Conservation (phyloP, 2,329 filamentous ascomycete species). For the Hirsutella thompsonii region DNA sequence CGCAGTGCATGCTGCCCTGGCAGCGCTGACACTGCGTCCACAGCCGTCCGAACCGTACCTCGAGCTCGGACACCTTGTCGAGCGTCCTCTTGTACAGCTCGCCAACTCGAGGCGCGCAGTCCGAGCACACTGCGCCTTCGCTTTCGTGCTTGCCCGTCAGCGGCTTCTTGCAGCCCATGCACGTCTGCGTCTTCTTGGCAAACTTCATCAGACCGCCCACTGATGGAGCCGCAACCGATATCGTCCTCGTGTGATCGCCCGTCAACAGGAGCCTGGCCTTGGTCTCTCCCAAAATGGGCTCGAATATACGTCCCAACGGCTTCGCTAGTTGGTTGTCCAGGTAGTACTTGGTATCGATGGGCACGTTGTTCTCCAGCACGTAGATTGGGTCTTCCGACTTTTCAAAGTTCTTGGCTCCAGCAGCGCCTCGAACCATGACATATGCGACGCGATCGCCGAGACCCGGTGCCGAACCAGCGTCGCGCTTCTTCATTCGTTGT, state of each 20-base stretch:
- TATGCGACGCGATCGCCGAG: slow-evolving; percentile 95
- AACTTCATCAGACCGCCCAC: slow-evolving; percentile 97
- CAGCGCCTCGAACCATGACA: slow-evolving; percentile 87
- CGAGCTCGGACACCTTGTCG: slow-evolving; percentile 77
- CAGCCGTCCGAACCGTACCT: slow-evolving; percentile 80
- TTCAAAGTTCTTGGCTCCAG: slow-evolving; percentile 89
- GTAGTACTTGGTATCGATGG: slow-evolving; percentile 97
- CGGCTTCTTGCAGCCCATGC: slow-evolving; percentile 98
- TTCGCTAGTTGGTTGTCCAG: slow-evolving; percentile 97
- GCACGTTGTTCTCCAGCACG: slow-evolving; percentile 93
- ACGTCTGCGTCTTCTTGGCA: slow-evolving; percentile 92
- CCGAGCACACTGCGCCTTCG: slow-evolving; percentile 73
- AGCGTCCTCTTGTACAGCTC: slow-evolving; percentile 91
- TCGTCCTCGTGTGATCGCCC: slow-evolving; percentile 88
- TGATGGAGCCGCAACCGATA: slow-evolving; percentile 81
- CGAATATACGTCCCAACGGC: slow-evolving; percentile 88
- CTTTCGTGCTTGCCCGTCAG: slow-evolving; percentile 67
- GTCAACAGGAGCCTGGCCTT: slow-evolving; percentile 77
- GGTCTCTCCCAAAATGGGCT: slow-evolving; percentile 90
- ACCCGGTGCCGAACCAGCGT: slow-evolving; percentile 82
- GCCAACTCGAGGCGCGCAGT: slow-evolving; percentile 74
- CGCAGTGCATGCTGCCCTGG: slow-evolving; percentile 94
- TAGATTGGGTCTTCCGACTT: slow-evolving; percentile 95
- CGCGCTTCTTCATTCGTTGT: slow-evolving; percentile 92
- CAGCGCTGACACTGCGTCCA: slow-evolving; percentile 99